A percentile compares a stretch with the other conserved stretches of the same genome.
phyloP scores from a whole-genome alignment of 202 grass and related monocot species.

The Schoenoplectus tabernaemontani region DNA sequence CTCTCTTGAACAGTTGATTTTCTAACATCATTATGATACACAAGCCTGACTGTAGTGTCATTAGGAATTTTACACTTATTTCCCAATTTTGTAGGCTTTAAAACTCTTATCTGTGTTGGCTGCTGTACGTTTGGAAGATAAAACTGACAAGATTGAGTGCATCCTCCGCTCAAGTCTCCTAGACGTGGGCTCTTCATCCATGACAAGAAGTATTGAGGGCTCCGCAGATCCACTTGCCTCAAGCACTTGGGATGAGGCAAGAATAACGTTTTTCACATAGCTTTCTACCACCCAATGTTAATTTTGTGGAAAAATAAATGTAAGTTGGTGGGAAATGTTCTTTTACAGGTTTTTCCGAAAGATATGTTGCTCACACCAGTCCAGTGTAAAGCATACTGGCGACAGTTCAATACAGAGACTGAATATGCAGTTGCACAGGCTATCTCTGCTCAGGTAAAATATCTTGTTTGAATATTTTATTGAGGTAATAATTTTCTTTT shows the following conservation, averaged over 20 bases:
- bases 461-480: slow-evolving; percentile 12
- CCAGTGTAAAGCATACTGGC: slow-evolving; percentile 78
- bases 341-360: slow-evolving; percentile 48
- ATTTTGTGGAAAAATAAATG: not conserved
- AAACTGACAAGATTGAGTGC: slow-evolving; percentile 57
- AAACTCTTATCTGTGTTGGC: slow-evolving; percentile 61
- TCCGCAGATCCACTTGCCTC: slow-evolving; percentile 56
- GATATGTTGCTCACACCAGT: slow-evolving; percentile 70
- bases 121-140: slow-evolving; percentile 58
- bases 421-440: slow-evolving; percentile 63
- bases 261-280: not conserved
- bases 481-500: slow-evolving; percentile 10
- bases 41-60: not conserved
- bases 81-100: slow-evolving; percentile 51
- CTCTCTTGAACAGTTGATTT: not conserved
- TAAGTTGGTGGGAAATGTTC: slow-evolving; percentile 18
- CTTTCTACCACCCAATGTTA: slow-evolving; percentile 5
- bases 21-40: not conserved
- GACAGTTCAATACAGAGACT: slow-evolving; percentile 70
- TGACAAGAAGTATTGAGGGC: slow-evolving; percentile 37
- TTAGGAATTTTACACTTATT: slow-evolving; percentile 18
- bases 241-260: slow-evolving; percentile 81
- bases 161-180: slow-evolving; percentile 47
- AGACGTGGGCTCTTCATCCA: slow-evolving; percentile 39
- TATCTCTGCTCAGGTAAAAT: slow-evolving; percentile 54